Evolutionary conservation across 805 yeast species (phyloP), one percentile per base, ranked within the genome.

Genomic region (Ogataea nitratoaversa): DNA sequence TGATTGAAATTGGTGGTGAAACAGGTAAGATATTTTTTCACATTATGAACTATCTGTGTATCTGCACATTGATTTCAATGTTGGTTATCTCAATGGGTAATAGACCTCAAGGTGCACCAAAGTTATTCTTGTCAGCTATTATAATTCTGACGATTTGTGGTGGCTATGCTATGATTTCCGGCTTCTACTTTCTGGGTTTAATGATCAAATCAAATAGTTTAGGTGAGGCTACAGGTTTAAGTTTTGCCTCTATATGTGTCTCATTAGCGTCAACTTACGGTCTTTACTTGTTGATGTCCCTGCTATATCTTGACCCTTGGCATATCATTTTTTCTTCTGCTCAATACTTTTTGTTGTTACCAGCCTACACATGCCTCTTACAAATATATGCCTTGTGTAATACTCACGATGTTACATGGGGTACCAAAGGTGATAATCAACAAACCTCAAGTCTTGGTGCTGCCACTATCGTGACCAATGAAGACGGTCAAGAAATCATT

Each of bases 391-490:
- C 99, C 1, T 89, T 91, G 65, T 91, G 99, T 68, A 91, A 91
- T 62, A 91, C 97, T 3, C 98, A 91, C 65, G 99, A 91, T 70
- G 96, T 93, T 37, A 85, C 96, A 0, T 91, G 99, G 99, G 99
- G 99, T 65, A 91, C 99, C 2, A 91, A 91, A 60, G 99, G 99
- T 50, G 96, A 90, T 45, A 84, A 82, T 48, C 77, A 76, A 44
- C 83, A 79, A 34, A 75, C 78, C 16, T 77, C 78, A 48, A 83
- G 77, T 45, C 68, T 82, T 28, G 90, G 95, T 35, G 82, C 85
- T 33, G 95, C 95, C 36, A 84, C 85, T 23, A 84, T 86, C 46
- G 82, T 78, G 36, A 82, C 84, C 56, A 82, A 82, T 45, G 93
- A 84, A 40, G 76, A 83, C 42, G 95, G 95, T 38, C 83, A 81